Base-by-base conservation (phyloP, 306 rosid species). In the Rosa chinensis region DNA sequence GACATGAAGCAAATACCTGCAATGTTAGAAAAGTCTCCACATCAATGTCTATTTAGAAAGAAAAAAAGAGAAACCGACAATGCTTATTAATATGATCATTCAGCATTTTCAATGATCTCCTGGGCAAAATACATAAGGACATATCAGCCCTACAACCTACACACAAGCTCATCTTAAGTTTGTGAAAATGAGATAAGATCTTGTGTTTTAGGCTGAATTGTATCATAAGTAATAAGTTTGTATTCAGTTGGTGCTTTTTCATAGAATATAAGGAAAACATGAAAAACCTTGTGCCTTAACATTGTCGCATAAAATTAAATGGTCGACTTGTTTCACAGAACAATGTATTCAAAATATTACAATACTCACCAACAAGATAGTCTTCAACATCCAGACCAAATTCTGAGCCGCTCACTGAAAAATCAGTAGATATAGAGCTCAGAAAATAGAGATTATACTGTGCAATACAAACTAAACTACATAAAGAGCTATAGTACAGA, bases 1-100 rank as follows among this genome's bases (percentile, higher is more conserved):
- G 97, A 93, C 99, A 95, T 86, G 88, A 93, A 95, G 79, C 99
- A 95, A 37, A 93, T 89, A 79, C 99, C 98, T 95, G 93, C 82
- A 81, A 23, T 75, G 75, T 25, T 55, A 85, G 35, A 74, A 80
- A 78, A 55, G 37, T 32, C 71, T 73, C 70, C 39, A 78, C 64
- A 84, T 92, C 84, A 89, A 83, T 44, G 63, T 56, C 67, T 13
- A 23, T 50, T 55, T 77, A 48, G 39, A 58, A 79, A 25, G 23
- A 14, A 20, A 16, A 28, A 55, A 18, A 66, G 1, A 37, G 0
- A 64, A 70, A 18, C 72, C 39, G 10, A 12, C 61, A 67, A 16
- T 37, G 63, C 68, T 25, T 23, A 72, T 64, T 50, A 23, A 32
- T 28, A 43, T 61, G 16, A 73, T 66, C n/a, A 40, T 35, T 45